Conservation (phyloP, 148 eudicot species). For the Suaeda aralocaspica region DNA sequence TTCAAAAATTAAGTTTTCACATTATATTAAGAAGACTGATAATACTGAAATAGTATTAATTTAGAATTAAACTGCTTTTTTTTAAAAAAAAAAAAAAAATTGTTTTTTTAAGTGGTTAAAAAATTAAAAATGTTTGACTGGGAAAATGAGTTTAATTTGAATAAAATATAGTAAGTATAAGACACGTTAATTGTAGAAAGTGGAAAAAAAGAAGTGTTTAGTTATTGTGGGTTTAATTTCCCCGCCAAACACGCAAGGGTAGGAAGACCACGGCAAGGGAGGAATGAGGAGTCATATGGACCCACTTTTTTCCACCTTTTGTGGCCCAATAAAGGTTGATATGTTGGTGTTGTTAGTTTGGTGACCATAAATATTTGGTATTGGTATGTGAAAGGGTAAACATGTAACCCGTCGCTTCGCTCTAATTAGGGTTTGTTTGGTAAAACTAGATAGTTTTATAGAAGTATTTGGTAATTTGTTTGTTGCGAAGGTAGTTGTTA, state of each 20-base stretch:
- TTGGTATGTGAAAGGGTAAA: too few relatives aligned
- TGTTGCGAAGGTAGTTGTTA: too few relatives aligned
- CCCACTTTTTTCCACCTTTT: neutral
- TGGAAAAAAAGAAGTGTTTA: neutral
- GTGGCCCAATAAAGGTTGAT: neutral
- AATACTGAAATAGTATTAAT: conserved; percentile 1
- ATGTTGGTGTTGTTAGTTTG: neutral
- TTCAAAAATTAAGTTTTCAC: neutral
- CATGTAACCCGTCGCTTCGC: too few relatives aligned
- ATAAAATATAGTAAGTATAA: neutral
- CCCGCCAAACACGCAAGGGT: conserved; percentile 34
- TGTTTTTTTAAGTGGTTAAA: too few relatives aligned
- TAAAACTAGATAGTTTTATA: too few relatives aligned
- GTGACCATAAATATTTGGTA: too few relatives aligned
- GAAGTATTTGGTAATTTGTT: too few relatives aligned
- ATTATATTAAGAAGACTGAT: conserved; percentile 7
- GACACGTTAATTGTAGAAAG: neutral
- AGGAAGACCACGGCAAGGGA: conserved; percentile 20
- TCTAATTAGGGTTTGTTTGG: too few relatives aligned
- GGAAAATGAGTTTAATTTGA: neutral
- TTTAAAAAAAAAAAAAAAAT: too few relatives aligned
- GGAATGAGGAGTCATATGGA: neutral
- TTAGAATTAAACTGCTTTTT: too few relatives aligned
- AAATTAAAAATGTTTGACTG: conserved; percentile 23
- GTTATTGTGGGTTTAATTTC: neutral